Evolutionary conservation across 108 stramenopile genomes (phyloP).

Genomic region (Asterionellopsis glacialis): DNA sequence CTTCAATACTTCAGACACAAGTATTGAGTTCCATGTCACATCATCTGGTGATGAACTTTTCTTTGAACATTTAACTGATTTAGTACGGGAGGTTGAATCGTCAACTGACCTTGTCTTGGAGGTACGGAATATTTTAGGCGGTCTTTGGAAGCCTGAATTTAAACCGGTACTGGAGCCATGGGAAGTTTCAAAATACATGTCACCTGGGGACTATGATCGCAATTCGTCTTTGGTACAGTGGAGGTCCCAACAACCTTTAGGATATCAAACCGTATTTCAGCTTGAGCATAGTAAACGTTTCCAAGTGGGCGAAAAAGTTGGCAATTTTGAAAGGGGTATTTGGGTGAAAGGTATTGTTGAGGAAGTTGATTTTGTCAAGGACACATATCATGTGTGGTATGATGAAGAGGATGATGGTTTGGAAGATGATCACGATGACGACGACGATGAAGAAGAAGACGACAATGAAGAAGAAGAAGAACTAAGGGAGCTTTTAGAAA

Average conservation of each 20-base stretch:
- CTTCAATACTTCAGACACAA: conserved; percentile 23
- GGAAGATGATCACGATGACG: neutral
- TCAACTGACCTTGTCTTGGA: conserved; percentile 11
- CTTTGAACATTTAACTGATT: conserved; percentile 6
- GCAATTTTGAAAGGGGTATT: too few species aligned
- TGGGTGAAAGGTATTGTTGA: too few species aligned
- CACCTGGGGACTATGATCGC: conserved; percentile 51
- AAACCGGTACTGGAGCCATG: neutral
- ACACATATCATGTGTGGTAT: neutral
- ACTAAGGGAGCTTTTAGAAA: neutral
- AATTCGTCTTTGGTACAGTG: conserved; percentile 50
- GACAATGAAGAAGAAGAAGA: neutral
- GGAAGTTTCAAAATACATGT: conserved; percentile 4
- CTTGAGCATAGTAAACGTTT: conserved; percentile 11
- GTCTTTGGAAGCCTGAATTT: neutral
- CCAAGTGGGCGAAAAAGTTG: too few species aligned
- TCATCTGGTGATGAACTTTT: conserved; percentile 20
- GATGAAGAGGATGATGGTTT: neutral
- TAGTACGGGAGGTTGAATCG: conserved; percentile 12
- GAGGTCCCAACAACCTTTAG: conserved; percentile 50
- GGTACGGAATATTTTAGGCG: conserved; percentile 21
- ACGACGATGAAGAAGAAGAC: neutral
- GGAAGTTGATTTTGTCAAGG: neutral
- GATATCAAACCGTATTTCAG: conserved; percentile 57
- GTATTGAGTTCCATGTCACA: conserved; percentile 14